phyloP scores from a whole-genome alignment of 2,329 filamentous ascomycete genomes.

The Botrytis aclada region DNA sequence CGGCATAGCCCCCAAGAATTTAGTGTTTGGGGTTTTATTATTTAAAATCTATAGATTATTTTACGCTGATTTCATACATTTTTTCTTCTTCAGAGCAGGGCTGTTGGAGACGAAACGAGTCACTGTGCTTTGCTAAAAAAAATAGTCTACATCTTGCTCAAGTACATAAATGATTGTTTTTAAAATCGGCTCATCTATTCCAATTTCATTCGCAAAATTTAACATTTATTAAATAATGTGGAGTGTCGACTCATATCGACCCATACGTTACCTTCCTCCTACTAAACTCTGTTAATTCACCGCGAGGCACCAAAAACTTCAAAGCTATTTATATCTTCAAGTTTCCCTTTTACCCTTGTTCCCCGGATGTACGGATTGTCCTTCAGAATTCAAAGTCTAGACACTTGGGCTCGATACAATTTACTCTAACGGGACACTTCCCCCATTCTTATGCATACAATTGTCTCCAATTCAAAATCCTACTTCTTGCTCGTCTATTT shows the following conservation, averaged over 20 bases:
- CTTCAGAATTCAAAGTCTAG: neutral
- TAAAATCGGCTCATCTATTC: neutral
- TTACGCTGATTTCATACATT: neutral
- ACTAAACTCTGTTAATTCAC: neutral
- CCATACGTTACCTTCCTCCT: neutral
- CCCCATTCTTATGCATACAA: neutral
- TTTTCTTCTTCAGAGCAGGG: neutral
- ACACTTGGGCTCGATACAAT: neutral
- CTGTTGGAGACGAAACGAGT: neutral
- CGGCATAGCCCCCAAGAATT: neutral
- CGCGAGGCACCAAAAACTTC: neutral
- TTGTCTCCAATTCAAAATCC: neutral
- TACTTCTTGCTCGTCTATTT: neutral
- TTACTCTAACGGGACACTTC: neutral
- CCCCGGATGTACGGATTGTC: neutral
- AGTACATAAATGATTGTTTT: neutral
- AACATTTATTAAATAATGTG: neutral
- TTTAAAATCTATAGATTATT: neutral
- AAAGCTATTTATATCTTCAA: slow-evolving; percentile 3
- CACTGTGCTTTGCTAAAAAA: neutral
- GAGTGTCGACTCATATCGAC: slow-evolving; percentile 5
- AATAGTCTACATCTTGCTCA: neutral
- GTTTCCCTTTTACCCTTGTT: neutral
- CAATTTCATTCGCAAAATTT: neutral
- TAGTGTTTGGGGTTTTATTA: neutral